phyloP scores from a whole-genome alignment of 441 rosid species.

The Adansonia grandidieri region DNA sequence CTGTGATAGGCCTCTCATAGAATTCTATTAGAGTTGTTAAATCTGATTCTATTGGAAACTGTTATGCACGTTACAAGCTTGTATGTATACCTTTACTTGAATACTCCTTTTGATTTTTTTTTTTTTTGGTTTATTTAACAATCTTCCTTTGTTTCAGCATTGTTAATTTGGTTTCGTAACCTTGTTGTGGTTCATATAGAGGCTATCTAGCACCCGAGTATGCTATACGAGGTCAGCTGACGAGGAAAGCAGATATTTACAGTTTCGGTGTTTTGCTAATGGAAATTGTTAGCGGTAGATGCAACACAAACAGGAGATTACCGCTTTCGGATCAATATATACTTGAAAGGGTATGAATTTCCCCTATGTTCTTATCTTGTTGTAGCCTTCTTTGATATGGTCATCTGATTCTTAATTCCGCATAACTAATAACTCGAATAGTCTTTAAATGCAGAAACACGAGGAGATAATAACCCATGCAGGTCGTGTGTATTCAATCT shows the following conservation, averaged over 20 bases:
- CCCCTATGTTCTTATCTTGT: neutral
- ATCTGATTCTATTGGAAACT: neutral
- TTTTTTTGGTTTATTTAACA: neutral
- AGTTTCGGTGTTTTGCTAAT: constrained; percentile 66
- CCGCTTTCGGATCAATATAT: constrained; percentile 55
- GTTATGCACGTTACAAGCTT: neutral
- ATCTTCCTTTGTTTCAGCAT: neutral
- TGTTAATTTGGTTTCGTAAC: constrained; percentile 6
- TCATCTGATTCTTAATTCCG: neutral
- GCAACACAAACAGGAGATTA: constrained; percentile 55
- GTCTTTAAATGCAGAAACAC: neutral
- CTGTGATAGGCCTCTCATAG: neutral
- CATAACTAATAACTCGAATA: neutral
- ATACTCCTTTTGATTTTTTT: neutral
- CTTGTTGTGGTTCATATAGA: constrained; percentile 30
- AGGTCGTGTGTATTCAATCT: neutral
- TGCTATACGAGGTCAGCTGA: constrained; percentile 68
- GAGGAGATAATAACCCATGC: neutral
- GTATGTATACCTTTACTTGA: neutral
- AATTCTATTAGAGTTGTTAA: neutral
- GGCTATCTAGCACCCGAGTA: constrained; percentile 81
- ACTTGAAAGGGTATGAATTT: constrained; percentile 59
- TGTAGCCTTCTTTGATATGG: constrained; percentile 6
- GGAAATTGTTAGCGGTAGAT: constrained; percentile 68
- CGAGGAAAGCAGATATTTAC: constrained; percentile 68